A percentile compares a stretch with the other conserved stretches of the same genome.
These are phyloP conservation scores for Penicillium daleae DNA, from an alignment of 495 filamentous ascomycete genomes.

Conservation along the genomic window DNA sequence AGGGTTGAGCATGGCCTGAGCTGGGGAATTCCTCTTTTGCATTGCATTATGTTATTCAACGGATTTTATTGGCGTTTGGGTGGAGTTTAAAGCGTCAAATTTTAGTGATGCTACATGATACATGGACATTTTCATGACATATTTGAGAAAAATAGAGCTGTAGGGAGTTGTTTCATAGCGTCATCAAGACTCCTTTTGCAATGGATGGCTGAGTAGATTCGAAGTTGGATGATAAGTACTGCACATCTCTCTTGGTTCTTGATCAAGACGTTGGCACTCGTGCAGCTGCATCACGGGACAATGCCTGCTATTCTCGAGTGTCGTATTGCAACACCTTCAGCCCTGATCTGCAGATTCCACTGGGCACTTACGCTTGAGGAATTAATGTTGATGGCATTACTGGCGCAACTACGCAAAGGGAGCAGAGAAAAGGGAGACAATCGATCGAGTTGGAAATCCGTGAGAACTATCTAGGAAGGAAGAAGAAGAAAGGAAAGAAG, in stretches of 20 bases:
- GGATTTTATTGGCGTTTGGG: slow-evolving; percentile 21
- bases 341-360: too few species aligned
- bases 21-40: slow-evolving; percentile 16
- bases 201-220: neutral
- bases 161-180: neutral
- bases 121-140: neutral
- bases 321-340: too few species aligned
- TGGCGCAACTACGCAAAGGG: too few species aligned
- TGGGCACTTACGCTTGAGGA: too few species aligned
- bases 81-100: slow-evolving; percentile 18
- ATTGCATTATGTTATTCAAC: slow-evolving; percentile 8
- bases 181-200: neutral
- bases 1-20: slow-evolving; percentile 26
- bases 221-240: neutral
- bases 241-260: neutral
- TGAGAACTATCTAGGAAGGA: too few species aligned
- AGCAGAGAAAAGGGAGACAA: too few species aligned
- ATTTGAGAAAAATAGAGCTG: too few species aligned
- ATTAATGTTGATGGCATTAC: too few species aligned
- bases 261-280: neutral
- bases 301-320: neutral
- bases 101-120: neutral
- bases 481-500: too few species aligned
- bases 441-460: too few species aligned
- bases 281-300: neutral